Evolutionary conservation across 1,139 yeast species (phyloP), one percentile per base, ranked within the genome.

Genomic region (Geotrichum europaeum): DNA sequence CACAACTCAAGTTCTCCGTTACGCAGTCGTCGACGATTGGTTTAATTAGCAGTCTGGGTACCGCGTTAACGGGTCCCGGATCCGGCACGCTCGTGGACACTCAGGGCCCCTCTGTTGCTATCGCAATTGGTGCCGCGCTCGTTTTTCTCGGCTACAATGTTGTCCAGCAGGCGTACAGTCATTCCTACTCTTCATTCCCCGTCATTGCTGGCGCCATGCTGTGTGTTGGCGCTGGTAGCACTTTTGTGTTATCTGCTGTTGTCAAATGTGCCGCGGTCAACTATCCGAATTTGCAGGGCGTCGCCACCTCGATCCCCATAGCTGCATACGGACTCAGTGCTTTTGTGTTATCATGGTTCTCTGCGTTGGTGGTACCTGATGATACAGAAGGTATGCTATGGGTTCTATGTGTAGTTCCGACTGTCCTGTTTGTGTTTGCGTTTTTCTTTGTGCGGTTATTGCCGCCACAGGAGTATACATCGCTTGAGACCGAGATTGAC

Each of bases 71-170:
- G 0, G 88, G 88, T 0, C 88, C 88, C 1, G 62, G 82, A 7
- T 84, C 87, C 0, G 89, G 89, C 1, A 67, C 72, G 13, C 76
- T 84, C 13, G 86, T 85, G n/a, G 89, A 85, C 67, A 73, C 72
- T 53, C 74, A 74, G 22, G 87, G 87, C 2, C 84, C 83, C 61
- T 75, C 82, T 7, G 56, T 59, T 7, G 76, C 77, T 1, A 63
- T 73, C n/a, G 47, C 68, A 2, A 60, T 70, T 24, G 73, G 75
- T n/a, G 68, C 68, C 1, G 49, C 70, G 5, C 63, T 69, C 6
- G 68, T 73, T 7, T 68, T 69, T 56, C 24, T 63, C 12, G 77
- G 77, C 6, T 74, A 74, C 65, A 63, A 67, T n/a, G 60, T 70
- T 1, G 66, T 74, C 22, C 65, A 72, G 30, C 56, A 64, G 6